Conservation (phyloP, 1,284 basidiomycete species). For the Apiotrichum akiyoshidainum region DNA sequence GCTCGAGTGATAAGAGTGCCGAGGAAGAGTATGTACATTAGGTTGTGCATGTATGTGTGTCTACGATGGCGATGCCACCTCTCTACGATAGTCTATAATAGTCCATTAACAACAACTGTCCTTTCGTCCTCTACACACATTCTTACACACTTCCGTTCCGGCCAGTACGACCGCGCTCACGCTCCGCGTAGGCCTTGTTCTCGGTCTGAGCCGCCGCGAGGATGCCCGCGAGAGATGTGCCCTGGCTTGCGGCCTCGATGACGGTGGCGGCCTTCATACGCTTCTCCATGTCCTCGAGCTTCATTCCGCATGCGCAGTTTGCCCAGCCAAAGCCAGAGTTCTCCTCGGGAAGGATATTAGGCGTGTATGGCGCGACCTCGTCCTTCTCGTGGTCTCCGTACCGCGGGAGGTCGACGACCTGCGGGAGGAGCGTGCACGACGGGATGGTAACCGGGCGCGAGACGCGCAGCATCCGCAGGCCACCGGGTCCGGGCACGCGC, state of each 20-base stretch:
- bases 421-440: slow-evolving; percentile 21
- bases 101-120: neutral
- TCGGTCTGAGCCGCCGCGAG: slow-evolving; percentile 5
- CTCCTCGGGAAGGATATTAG: neutral
- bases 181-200: slow-evolving; percentile 6
- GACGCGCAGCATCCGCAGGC: slow-evolving; percentile 28
- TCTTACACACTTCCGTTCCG: neutral
- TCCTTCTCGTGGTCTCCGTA: slow-evolving; percentile 14
- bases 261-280: slow-evolving; percentile 19
- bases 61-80: neutral
- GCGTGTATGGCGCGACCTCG: slow-evolving; percentile 2
- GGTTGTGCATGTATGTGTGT: neutral
- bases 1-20: too few species aligned
- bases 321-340: slow-evolving; percentile 13
- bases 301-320: slow-evolving; percentile 34
- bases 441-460: slow-evolving; percentile 30
- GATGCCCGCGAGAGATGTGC: slow-evolving; percentile 4
- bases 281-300: slow-evolving; percentile 32
- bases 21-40: too few species aligned
- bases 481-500: slow-evolving; percentile 25
- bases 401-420: slow-evolving; percentile 15
- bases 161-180: neutral
- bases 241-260: neutral
- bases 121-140: neutral
- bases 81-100: neutral